Evolutionary conservation across 2,329 filamentous ascomycete species (phyloP).

Genomic region (Diaporthe aspalathi): DNA sequence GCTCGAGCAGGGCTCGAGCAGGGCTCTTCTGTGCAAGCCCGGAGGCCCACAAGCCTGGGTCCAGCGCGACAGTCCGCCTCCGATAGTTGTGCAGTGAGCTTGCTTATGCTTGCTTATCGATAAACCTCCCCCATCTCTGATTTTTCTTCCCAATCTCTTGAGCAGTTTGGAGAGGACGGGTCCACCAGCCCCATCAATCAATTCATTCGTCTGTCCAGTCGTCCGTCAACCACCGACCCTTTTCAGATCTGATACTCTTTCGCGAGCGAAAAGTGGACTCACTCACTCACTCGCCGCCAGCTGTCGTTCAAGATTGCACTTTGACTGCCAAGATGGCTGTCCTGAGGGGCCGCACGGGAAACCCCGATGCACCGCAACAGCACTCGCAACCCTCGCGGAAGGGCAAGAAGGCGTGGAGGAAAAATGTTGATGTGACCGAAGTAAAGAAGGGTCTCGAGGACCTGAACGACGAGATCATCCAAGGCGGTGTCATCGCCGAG

Average conservation of each 20-base stretch:
- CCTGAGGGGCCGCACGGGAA: constrained; percentile 58
- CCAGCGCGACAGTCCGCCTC: not conserved
- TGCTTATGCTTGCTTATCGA: constrained; percentile 35
- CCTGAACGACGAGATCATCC: constrained; percentile 89
- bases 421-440: constrained; percentile 94
- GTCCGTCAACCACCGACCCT: not conserved
- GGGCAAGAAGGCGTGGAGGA: constrained; percentile 98
- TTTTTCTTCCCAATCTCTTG: constrained; percentile 30
- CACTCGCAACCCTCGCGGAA: constrained; percentile 92
- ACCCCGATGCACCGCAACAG: constrained; percentile 75
- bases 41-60: constrained; percentile 11
- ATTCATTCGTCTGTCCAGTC: not conserved
- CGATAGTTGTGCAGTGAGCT: not conserved
- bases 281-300: too few relatives aligned
- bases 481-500: constrained; percentile 88
- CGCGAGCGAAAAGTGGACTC: constrained; percentile 10
- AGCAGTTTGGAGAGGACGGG: constrained; percentile 1
- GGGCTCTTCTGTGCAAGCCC: constrained; percentile 16
- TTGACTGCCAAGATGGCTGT: constrained; percentile 61
- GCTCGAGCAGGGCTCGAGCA: not conserved
- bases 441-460: constrained; percentile 85
- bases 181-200: not conserved
- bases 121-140: constrained; percentile 33
- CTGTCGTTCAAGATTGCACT: not conserved
- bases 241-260: not conserved